A percentile compares a stretch with the other conserved stretches of the same genome.
Evolutionary conservation across 768 basidiomycete genomes (phyloP).

Genomic region (Postia placenta): DNA sequence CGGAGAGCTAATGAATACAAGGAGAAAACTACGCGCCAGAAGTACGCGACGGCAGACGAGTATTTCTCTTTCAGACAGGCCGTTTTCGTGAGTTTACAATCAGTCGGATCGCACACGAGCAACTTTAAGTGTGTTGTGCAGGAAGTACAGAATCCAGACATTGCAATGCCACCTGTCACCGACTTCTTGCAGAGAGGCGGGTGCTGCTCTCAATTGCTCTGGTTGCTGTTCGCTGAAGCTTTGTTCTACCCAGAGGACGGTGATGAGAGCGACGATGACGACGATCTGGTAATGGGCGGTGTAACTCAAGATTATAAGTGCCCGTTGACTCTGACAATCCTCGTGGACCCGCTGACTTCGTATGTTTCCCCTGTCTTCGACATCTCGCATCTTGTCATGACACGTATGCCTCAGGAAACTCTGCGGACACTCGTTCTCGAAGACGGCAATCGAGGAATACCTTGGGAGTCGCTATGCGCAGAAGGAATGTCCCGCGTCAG

Average conservation of each 20-base stretch:
- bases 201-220: neutral
- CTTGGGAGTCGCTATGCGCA: constrained; percentile 33
- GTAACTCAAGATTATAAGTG: constrained; percentile 80
- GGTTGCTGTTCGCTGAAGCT: neutral
- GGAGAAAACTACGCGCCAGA: constrained; percentile 67
- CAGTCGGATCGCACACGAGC: neutral
- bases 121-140: constrained; percentile 22
- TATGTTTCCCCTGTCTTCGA: constrained; percentile 34
- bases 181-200: neutral
- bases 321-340: constrained; percentile 63
- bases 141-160: constrained; percentile 63
- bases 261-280: constrained; percentile 79
- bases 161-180: constrained; percentile 52
- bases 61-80: constrained; percentile 59
- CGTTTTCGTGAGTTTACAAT: constrained; percentile 51
- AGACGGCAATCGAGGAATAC: constrained; percentile 59
- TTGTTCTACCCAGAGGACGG: constrained; percentile 52
- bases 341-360: constrained; percentile 80
- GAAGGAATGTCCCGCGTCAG: constrained; percentile 62
- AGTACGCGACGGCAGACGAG: constrained; percentile 56
- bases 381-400: constrained; percentile 5
- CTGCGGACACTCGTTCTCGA: constrained; percentile 84
- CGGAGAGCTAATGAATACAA: constrained; percentile 41
- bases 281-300: constrained; percentile 86
- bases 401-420: no score